Base-by-base conservation (phyloP, 495 filamentous ascomycete species). In the Tuber melanosporum region DNA sequence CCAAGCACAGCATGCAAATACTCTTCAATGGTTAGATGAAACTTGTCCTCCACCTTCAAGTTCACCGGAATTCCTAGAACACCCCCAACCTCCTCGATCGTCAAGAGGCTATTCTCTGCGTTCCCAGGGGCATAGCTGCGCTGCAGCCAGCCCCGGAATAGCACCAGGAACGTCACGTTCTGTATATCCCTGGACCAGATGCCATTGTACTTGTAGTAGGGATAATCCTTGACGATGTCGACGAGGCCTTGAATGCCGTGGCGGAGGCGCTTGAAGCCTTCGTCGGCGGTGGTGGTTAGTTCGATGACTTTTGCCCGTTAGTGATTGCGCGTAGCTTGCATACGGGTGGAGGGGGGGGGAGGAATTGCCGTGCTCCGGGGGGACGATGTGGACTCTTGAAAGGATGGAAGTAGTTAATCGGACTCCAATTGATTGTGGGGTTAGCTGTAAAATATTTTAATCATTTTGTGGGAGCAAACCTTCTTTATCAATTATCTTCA, bases 21-120 rank as follows among this genome's bases (percentile, higher is more conserved):
- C 84, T 99, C 95, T 85, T 99, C 95, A 82, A 97, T 94, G 44
- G 94, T 95, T 76, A 99, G 86, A 83, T 98, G 95, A 88, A 99
- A 99, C 42, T 90, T 88, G 84, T 98, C 96, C 77, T 88, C 84
- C 77, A 93, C 92, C 85, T 97, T 97, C 78, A 98, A 89, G 83
- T 97, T 98, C 79, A 97, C 91, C 39, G 95, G 96, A n/a, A 98
- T 95, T 49, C 90, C 86, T 74, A 97, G 87, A 75, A 92, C 87
- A 71, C 88, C 86, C 36, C 94, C 95, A 20, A 97, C 89, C 72
- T 97, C 90, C 80, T 97, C 94, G 79, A 98, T 92, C 0, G 92
- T 95, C 84, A 97, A 83, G 74, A 99, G 92, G 45, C 88, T 80
- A 73, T 88, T 69, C 57, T 74, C 78, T 14, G 81, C 47, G 41